Conservation (phyloP, 2,329 filamentous ascomycete species). For the Aureobasidium musti region DNA sequence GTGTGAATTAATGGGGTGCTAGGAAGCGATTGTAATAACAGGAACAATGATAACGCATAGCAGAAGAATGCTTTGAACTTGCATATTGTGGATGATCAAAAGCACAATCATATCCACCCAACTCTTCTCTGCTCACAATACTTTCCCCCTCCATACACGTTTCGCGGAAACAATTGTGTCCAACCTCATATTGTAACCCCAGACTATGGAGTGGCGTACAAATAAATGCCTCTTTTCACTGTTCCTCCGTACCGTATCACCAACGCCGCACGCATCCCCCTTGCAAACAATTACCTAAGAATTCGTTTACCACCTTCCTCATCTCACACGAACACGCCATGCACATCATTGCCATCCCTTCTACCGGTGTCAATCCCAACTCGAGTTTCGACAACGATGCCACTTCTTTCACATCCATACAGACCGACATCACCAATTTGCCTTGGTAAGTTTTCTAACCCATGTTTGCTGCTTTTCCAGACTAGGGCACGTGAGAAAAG, state of each 20-base stretch:
- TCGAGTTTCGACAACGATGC: background rate
- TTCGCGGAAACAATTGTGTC: background rate
- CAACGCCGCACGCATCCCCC: background rate
- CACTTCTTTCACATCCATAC: background rate
- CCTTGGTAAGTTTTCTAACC: background rate
- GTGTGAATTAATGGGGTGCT: constrained; percentile 1
- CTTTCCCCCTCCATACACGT: background rate
- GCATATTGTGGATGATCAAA: constrained; percentile 2
- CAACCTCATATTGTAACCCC: background rate
- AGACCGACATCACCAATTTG: background rate
- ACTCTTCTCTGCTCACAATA: constrained; percentile 10
- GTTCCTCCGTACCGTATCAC: background rate
- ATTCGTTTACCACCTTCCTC: background rate
- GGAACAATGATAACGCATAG: constrained; percentile 24
- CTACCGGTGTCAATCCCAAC: background rate
- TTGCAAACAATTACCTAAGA: constrained; percentile 21
- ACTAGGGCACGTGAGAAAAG: background rate
- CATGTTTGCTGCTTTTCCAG: background rate
- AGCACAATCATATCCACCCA: background rate
- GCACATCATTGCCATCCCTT: constrained; percentile 4
- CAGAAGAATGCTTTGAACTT: background rate
- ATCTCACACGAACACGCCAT: background rate
- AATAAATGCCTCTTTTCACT: constrained; percentile 16
- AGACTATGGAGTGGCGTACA: background rate
- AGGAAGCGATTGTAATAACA: constrained; percentile 12